Evolutionary conservation across 176 grass and related monocot genomes (phyloP).

Genomic region (Thinopyrum elongatum): DNA sequence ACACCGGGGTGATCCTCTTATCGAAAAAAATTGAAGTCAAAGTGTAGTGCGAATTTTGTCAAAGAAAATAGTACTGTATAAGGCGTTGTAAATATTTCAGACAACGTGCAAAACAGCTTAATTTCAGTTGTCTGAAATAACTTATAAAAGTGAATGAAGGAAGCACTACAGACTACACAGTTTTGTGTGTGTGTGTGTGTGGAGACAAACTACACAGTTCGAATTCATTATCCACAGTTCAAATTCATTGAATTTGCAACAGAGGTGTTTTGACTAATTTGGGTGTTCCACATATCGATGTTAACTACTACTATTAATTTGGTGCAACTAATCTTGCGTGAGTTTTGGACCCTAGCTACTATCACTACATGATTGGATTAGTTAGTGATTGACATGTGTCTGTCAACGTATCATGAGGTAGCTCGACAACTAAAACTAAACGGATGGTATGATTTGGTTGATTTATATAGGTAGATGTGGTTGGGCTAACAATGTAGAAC

Average conservation of each 20-base stretch:
- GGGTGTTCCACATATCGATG: background rate
- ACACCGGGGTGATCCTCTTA: too few relatives aligned
- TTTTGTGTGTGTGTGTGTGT: background rate
- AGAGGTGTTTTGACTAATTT: background rate
- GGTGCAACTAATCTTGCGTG: background rate
- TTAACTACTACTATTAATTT: background rate
- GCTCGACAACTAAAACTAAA: background rate
- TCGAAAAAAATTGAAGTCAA: too few relatives aligned
- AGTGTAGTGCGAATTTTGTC: too few relatives aligned
- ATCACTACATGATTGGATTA: background rate
- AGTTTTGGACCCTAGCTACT: background rate
- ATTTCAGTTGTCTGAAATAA: too few relatives aligned
- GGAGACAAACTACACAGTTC: background rate
- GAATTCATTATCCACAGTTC: background rate
- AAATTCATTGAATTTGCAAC: background rate
- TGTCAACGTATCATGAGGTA: background rate
- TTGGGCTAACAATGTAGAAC: constrained; percentile 5
- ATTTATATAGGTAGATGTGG: constrained; percentile 31
- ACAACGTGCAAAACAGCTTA: too few relatives aligned
- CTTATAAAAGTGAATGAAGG: too few relatives aligned
- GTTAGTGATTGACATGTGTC: background rate
- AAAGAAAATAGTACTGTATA: too few relatives aligned
- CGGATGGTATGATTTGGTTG: constrained; percentile 3
- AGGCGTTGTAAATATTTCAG: too few relatives aligned
- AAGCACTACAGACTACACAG: background rate